phyloP scores from a whole-genome alignment of 805 yeast species.

The Saturnispora besseyi region DNA sequence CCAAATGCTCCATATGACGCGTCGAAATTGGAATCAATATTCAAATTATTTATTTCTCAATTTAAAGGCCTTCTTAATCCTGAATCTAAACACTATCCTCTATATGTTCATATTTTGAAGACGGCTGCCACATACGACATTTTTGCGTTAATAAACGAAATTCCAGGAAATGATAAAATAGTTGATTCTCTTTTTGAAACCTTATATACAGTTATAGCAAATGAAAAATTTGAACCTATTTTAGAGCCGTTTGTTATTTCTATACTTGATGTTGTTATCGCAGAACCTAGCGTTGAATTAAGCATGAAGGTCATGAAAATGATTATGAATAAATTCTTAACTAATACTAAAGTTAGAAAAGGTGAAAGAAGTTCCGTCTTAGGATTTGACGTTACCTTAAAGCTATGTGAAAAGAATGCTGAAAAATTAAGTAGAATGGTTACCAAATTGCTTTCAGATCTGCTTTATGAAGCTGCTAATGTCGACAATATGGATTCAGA shows the following conservation, averaged over 20 bases:
- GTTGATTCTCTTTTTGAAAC: constrained; percentile 48
- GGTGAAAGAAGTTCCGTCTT: constrained; percentile 32
- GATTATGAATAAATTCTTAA: constrained; percentile 55
- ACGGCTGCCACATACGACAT: constrained; percentile 69
- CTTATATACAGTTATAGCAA: constrained; percentile 47
- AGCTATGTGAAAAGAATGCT: constrained; percentile 58
- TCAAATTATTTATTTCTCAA: constrained; percentile 56
- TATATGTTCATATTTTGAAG: constrained; percentile 56
- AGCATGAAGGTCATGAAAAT: constrained; percentile 53
- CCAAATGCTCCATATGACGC: constrained; percentile 86
- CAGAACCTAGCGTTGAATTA: constrained; percentile 53
- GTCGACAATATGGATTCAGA: constrained; percentile 16
- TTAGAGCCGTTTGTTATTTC: constrained; percentile 59
- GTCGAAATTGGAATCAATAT: constrained; percentile 50
- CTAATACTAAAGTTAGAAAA: constrained; percentile 21
- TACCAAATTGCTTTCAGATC: constrained; percentile 73
- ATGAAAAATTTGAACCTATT: constrained; percentile 28
- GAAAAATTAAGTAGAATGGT: constrained; percentile 69
- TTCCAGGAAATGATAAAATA: constrained; percentile 51
- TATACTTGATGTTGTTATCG: constrained; percentile 62
- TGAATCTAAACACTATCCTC: constrained; percentile 53
- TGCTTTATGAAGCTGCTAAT: constrained; percentile 43
- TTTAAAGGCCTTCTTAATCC: constrained; percentile 41
- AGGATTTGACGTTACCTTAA: constrained; percentile 55
- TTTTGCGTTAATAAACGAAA: constrained; percentile 39